Base-by-base conservation (phyloP, 2,329 filamentous ascomycete species). In the Onygenales sp. region DNA sequence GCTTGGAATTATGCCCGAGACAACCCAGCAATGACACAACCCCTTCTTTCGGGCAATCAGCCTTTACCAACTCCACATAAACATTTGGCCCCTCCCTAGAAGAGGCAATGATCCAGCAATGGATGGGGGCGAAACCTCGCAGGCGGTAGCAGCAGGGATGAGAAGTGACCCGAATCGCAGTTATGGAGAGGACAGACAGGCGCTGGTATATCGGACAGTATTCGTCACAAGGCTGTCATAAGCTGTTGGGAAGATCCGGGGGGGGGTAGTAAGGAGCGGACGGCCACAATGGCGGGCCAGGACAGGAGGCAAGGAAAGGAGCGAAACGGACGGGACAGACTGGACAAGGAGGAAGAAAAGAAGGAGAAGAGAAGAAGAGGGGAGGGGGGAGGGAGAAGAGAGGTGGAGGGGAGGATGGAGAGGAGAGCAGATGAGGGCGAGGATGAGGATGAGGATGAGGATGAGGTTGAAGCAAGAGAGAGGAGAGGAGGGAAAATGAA, bases 201-300 rank as follows among this genome's bases (percentile, higher is more conserved):
- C 32, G 11, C 14, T 32, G 42, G 44, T 34, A 49, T 17, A 33
- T 27, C 21, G 21, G 37, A 32, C 5, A 39, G 32, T 37, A 9
- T 40, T 36, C 27, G 40, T 52, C 34, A 44, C 14, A 47, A 39
- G 49, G 44, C 42, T 33, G 42, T 45, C 43, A 37, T 54, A 47
- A 47, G 51, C 42, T 46, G 11, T 39, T 14, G 43, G 37, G 33
- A 34, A 11, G 4, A 42, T n/a, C 13, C 8, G 17, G 32, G 32
- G 27, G 14, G 14, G 43, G 51, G 44, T 47, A 36, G 57, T 67
- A 69, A 69, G 62, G 67, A 69, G 62, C 65, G 67, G 67, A 69
- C 67, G 67, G 65, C 66, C 66, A 67, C 64, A 58, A 64, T 54
- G 50, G 59, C 53, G 61, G 64, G 60, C 64, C 64, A 61, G 33